Conservation (phyloP, 257 asterid genomes). For the Nicotiana otophora region DNA sequence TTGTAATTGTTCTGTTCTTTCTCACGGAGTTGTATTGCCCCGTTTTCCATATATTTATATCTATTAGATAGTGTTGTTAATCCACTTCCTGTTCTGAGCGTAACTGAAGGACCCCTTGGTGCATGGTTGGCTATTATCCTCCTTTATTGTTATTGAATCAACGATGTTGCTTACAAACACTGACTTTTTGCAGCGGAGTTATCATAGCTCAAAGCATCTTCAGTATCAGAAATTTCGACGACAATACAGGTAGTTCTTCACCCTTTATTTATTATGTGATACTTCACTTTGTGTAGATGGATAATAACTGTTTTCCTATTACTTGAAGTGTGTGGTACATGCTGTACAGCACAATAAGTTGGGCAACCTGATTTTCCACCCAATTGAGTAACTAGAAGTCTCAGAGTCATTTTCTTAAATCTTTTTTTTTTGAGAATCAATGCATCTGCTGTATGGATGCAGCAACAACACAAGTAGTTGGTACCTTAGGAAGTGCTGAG, state of each 20-base stretch:
- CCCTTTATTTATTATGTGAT: neutral
- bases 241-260: neutral
- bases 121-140: neutral
- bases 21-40: neutral
- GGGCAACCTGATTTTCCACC: neutral
- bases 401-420: neutral
- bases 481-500: neutral
- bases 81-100: neutral
- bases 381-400: neutral
- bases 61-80: neutral
- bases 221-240: neutral
- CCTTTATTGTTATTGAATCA: neutral
- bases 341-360: neutral
- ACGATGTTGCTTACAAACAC: neutral
- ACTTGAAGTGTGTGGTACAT: neutral
- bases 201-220: slow-evolving; percentile 9
- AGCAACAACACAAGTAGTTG: neutral
- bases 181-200: neutral
- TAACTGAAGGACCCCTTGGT: neutral
- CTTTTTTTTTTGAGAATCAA: neutral
- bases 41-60: neutral
- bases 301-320: neutral
- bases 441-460: neutral
- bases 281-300: neutral
- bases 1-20: neutral